phyloP scores from a whole-genome alignment of 2,329 filamentous ascomycete species.

The Helotiales sp. region DNA sequence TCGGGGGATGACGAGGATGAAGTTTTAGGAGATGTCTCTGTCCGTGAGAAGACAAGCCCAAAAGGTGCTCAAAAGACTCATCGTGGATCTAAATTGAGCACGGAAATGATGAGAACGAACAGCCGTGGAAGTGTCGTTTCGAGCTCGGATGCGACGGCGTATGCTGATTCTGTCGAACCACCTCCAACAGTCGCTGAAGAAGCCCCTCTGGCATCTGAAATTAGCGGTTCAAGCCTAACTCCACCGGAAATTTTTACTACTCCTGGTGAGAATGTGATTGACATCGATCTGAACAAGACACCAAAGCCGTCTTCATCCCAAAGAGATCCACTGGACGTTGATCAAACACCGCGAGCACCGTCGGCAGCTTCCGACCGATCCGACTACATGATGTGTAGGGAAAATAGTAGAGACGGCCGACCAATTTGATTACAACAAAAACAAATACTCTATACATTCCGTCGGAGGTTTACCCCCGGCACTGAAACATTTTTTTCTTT shows the following conservation, averaged over 20 bases:
- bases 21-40: constrained; percentile 69
- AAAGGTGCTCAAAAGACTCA: constrained; percentile 61
- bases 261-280: constrained; percentile 29
- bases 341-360: constrained; percentile 39
- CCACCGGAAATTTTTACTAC: constrained; percentile 37
- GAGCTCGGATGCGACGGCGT: constrained; percentile 36
- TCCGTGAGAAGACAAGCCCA: constrained; percentile 46
- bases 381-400: constrained; percentile 20
- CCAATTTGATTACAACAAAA: background rate
- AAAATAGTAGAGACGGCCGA: background rate
- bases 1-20: constrained; percentile 94
- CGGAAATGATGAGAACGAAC: constrained; percentile 98
- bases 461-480: background rate
- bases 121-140: constrained; percentile 78
- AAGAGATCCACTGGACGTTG: constrained; percentile 34
- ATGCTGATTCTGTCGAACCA: constrained; percentile 34
- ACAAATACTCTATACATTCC: background rate
- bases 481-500: background rate
- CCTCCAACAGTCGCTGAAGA: constrained; percentile 41
- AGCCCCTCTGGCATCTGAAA: constrained; percentile 34
- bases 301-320: constrained; percentile 35
- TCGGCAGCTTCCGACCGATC: constrained; percentile 27
- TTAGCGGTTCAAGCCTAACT: constrained; percentile 36
- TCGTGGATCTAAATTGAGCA: constrained; percentile 86
- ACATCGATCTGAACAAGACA: constrained; percentile 39